Evolutionary conservation across 2,329 filamentous ascomycete species (phyloP).

Genomic region (Calonectria crousiana): DNA sequence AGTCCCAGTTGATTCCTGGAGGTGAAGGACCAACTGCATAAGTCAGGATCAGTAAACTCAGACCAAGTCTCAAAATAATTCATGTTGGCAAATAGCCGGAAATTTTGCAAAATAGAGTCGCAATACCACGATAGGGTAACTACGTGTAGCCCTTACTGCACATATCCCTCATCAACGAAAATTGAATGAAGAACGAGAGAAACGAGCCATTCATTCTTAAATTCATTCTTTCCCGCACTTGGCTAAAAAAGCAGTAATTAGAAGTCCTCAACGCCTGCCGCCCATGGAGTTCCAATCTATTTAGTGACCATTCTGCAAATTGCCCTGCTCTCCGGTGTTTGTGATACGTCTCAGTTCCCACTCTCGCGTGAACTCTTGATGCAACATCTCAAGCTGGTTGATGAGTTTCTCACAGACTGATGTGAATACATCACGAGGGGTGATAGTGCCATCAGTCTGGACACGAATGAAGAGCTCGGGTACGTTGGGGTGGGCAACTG

Average conservation of each 20-base stretch:
- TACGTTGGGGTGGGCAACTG: conserved; percentile 71
- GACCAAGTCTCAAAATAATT: conserved; percentile 26
- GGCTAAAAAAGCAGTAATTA: conserved; percentile 39
- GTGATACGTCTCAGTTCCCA: conserved; percentile 91
- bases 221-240: conserved; percentile 29
- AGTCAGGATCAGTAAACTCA: conserved; percentile 10
- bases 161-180: conserved; percentile 18
- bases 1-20: conserved; percentile 78
- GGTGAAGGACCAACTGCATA: conserved; percentile 73
- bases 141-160: conserved; percentile 2
- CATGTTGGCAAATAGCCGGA: conserved; percentile 1
- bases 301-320: conserved; percentile 54
- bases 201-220: conserved; percentile 33
- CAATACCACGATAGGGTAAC: background rate
- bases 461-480: conserved; percentile 79
- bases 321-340: conserved; percentile 70
- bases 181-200: conserved; percentile 19
- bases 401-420: conserved; percentile 86
- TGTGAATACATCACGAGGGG: conserved; percentile 89
- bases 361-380: conserved; percentile 92
- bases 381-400: conserved; percentile 81
- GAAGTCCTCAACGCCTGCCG: conserved; percentile 43
- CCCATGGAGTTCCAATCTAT: conserved; percentile 29
- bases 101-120: background rate
- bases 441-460: conserved; percentile 89